A percentile compares a stretch with the other conserved stretches of the same genome.
phyloP scores from a whole-genome alignment of 2,329 filamentous ascomycete species.

The Diaporthe vexans region DNA sequence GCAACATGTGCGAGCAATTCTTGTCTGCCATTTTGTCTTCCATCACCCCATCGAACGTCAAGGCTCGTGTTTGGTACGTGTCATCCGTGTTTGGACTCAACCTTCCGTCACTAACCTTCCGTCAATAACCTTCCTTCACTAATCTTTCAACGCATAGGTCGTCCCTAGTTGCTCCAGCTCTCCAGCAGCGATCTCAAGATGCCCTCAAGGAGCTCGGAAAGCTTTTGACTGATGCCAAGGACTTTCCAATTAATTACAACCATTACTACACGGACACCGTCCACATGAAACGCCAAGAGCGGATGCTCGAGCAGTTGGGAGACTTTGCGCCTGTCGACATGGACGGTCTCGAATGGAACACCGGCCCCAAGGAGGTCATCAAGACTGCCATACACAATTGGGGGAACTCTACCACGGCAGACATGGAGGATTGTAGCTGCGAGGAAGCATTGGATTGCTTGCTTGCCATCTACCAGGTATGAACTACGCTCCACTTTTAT shows the following conservation, averaged over 20 bases:
- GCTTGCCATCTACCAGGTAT: constrained; percentile 36
- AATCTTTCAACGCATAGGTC: too few species aligned
- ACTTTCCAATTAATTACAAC: constrained; percentile 31
- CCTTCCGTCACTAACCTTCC: too few species aligned
- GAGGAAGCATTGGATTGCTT: constrained; percentile 28
- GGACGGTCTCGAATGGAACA: too few species aligned
- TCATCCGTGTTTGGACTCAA: too few species aligned
- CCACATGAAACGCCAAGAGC: not conserved
- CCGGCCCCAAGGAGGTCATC: not conserved
- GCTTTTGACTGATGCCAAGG: not conserved
- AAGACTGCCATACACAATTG: not conserved
- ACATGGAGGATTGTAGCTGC: constrained; percentile 33
- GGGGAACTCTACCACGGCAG: not conserved
- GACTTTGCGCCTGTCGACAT: fast-evolving
- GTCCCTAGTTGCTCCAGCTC: not conserved
- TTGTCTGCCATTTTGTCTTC: not conserved
- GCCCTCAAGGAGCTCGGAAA: not conserved
- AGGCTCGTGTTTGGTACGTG: not conserved
- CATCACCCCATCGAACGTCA: not conserved
- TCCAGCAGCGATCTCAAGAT: not conserved
- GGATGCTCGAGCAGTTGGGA: not conserved
- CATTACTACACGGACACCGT: constrained; percentile 28
- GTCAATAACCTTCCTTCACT: too few species aligned
- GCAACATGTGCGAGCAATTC: not conserved
- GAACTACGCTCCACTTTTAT: not conserved